These are phyloP conservation scores for Annulohypoxylon bovei DNA, from an alignment of 495 filamentous ascomycete species.

Conservation along the genomic window DNA sequence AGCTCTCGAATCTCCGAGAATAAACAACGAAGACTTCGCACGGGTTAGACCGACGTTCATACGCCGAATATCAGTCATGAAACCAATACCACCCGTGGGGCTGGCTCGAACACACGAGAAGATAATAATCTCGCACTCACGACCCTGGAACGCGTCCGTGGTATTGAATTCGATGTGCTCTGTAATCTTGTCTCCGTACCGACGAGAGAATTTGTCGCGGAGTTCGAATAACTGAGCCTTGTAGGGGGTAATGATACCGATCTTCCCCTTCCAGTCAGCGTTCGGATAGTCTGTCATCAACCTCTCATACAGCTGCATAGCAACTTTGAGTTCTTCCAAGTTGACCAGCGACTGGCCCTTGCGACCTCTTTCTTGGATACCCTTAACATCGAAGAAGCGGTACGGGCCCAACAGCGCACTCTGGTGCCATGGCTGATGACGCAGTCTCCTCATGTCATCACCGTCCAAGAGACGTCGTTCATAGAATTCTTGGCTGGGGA, in stretches of 20 bases:
- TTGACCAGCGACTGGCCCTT: conserved; percentile 92
- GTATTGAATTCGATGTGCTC: conserved; percentile 94
- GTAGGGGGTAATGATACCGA: conserved; percentile 97
- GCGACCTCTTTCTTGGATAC: conserved; percentile 79
- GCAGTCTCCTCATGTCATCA: conserved; percentile 76
- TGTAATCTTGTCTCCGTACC: conserved; percentile 78
- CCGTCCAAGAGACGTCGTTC: conserved; percentile 87
- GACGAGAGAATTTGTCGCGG: conserved; percentile 71
- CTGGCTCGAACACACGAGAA: conserved; percentile 98
- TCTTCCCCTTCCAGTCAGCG: conserved; percentile 79
- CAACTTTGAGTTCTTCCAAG: conserved; percentile 82
- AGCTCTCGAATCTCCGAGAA: conserved; percentile 88
- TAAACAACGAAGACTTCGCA: conserved; percentile 95
- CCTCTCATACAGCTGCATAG: conserved; percentile 82
- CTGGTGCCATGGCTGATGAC: conserved; percentile 84
- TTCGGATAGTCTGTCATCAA: conserved; percentile 74
- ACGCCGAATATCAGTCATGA: conserved; percentile 96
- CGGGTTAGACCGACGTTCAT: conserved; percentile 99
- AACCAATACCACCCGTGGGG: conserved; percentile 89
- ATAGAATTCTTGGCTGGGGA: conserved; percentile 92
- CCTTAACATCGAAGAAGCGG: conserved; percentile 96
- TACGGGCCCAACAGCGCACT: conserved; percentile 86
- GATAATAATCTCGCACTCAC: conserved; percentile 97
- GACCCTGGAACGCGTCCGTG: conserved; percentile 96
- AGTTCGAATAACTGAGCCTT: conserved; percentile 90